phyloP scores from a whole-genome alignment of 2,329 filamentous ascomycete genomes.

The Colletotrichum lupini region DNA sequence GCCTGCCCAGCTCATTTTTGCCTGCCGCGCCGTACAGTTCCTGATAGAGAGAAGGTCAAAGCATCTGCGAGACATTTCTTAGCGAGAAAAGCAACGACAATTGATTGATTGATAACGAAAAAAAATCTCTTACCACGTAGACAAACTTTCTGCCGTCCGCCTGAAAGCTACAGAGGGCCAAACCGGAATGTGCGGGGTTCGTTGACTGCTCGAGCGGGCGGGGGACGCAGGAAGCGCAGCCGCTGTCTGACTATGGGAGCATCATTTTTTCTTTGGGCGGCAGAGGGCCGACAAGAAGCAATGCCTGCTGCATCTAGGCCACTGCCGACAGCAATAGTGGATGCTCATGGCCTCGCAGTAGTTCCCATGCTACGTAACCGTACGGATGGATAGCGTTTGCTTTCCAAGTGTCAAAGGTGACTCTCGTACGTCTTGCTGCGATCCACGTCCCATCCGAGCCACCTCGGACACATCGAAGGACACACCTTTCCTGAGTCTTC shows the following conservation, averaged over 20 bases:
- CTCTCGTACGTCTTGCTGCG: not conserved
- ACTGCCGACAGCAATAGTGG: not conserved
- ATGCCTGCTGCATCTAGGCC: conserved; percentile 15
- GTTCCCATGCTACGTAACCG: not conserved
- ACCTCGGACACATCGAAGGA: not conserved
- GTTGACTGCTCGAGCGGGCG: not conserved
- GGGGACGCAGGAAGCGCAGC: not conserved
- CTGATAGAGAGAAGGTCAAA: conserved; percentile 15
- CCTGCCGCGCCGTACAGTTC: not conserved
- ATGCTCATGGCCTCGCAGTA: not conserved
- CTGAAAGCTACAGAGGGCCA: not conserved
- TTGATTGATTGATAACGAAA: not conserved
- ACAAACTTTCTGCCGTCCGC: not conserved
- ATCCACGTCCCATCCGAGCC: not conserved
- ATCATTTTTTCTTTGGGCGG: not conserved
- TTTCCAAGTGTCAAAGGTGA: not conserved
- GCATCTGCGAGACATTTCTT: conserved; percentile 26
- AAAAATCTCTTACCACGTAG: not conserved
- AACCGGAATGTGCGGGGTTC: not conserved
- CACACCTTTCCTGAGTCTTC: not conserved
- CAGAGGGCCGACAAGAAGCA: conserved; percentile 15
- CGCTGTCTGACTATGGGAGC: not conserved
- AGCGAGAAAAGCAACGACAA: conserved; percentile 24
- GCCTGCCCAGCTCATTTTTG: not conserved
- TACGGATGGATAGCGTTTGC: not conserved